phyloP scores from a whole-genome alignment of 768 basidiomycete species.

The Leccinum olivaceopallidum region DNA sequence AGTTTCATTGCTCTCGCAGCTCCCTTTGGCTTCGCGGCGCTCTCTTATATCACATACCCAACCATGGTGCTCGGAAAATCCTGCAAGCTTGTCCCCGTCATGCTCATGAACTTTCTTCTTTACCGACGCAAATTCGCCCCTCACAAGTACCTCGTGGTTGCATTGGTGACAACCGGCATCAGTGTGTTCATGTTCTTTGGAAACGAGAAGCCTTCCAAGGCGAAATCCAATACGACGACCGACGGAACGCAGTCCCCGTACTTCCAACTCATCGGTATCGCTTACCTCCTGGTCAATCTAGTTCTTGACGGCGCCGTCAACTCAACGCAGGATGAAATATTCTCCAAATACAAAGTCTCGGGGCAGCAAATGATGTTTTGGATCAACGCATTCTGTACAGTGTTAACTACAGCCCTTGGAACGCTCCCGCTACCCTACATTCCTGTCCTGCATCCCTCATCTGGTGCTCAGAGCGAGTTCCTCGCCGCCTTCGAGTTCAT shows the following conservation, averaged over 20 bases:
- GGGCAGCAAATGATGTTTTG: conserved; percentile 99
- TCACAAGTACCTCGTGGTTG: conserved; percentile 94
- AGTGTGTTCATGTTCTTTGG: conserved; percentile 93
- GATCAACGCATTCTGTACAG: conserved; percentile 88
- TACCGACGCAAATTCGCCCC: conserved; percentile 91
- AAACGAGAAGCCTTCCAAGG: conserved; percentile 46
- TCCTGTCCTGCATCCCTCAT: conserved; percentile 75
- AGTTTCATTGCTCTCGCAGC: conserved; percentile 87
- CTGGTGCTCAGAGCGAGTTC: conserved; percentile 62
- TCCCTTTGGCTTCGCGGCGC: conserved; percentile 94
- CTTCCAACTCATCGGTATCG: conserved; percentile 67
- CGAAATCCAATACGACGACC: conserved; percentile 35
- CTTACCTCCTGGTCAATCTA: conserved; percentile 83
- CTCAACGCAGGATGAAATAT: conserved; percentile 97
- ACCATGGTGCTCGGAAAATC: conserved; percentile 99
- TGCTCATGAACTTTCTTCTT: conserved; percentile 95
- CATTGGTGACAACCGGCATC: conserved; percentile 90
- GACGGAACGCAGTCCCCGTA: conserved; percentile 39
- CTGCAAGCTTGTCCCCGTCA: conserved; percentile 98
- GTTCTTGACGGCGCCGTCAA: conserved; percentile 91
- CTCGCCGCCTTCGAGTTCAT: conserved; percentile 72
- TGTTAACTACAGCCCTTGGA: conserved; percentile 67
- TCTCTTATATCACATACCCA: conserved; percentile 96
- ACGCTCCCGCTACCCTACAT: conserved; percentile 78
- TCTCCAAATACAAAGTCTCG: conserved; percentile 66